phyloP scores from a whole-genome alignment of 805 yeast genomes.

The Candida xyloterini region DNA sequence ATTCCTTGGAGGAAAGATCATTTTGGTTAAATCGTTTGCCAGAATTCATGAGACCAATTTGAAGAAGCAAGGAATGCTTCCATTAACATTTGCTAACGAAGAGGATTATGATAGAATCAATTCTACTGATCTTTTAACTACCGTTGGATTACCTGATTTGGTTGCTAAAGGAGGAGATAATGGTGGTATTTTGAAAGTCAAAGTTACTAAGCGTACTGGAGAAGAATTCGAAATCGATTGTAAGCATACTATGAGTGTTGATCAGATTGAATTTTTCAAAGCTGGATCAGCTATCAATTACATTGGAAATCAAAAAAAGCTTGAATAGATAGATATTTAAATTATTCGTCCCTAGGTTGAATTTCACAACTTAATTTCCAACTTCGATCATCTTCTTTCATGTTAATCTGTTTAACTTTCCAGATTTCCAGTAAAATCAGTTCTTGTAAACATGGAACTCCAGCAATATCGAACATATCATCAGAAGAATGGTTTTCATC shows the following conservation, averaged over 20 bases:
- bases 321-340: conserved; percentile 2
- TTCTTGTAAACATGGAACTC: conserved; percentile 48
- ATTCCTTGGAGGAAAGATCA: conserved; percentile 86
- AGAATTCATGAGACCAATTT: conserved; percentile 97
- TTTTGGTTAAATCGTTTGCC: conserved; percentile 92
- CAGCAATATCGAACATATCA: conserved; percentile 38
- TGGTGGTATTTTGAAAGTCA: conserved; percentile 73
- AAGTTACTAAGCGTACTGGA: conserved; percentile 75
- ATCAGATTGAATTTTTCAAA: conserved; percentile 92
- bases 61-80: conserved; percentile 97
- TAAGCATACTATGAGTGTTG: conserved; percentile 95
- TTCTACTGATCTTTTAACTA: conserved; percentile 75
- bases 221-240: conserved; percentile 65
- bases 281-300: conserved; percentile 96
- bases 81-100: conserved; percentile 88
- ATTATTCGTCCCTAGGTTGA: conserved; percentile 45
- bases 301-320: conserved; percentile 44
- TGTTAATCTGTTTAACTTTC: conserved; percentile 62
- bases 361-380: conserved; percentile 68
- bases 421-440: conserved; percentile 65
- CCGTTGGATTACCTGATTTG: conserved; percentile 72
- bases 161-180: conserved; percentile 79
- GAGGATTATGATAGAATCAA: conserved; percentile 79
- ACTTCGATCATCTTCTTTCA: conserved; percentile 61
- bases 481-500: conserved; percentile 17